Evolutionary conservation across 1,284 basidiomycete genomes (phyloP).

Genomic region (Flammula alnicola): DNA sequence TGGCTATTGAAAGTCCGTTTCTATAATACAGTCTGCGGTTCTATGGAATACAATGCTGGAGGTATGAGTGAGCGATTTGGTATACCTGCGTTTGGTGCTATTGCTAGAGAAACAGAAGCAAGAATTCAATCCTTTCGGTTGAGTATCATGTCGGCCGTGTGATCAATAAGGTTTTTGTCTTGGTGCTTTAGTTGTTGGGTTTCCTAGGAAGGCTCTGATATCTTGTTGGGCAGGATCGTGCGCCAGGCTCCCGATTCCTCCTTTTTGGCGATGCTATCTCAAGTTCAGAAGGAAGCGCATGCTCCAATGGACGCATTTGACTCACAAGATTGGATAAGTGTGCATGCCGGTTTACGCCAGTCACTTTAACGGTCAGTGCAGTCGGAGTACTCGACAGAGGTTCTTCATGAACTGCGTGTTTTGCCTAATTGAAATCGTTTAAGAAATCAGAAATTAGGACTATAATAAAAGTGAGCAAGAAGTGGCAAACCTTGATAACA

Average conservation of each 20-base stretch:
- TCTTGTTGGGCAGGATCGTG: constrained; percentile 79
- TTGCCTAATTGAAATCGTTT: neutral
- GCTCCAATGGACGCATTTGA: constrained; percentile 11
- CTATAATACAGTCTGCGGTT: neutral
- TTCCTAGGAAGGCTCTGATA: constrained; percentile 75
- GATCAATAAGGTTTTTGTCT: constrained; percentile 4
- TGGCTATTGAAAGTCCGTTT: neutral
- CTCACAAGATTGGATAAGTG: constrained; percentile 64
- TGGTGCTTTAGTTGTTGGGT: constrained; percentile 3
- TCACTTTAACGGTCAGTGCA: constrained; percentile 47
- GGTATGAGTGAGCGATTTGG: too few relatives aligned
- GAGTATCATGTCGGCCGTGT: neutral
- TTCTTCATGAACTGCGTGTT: neutral
- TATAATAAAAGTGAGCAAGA: neutral
- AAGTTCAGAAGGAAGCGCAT: neutral
- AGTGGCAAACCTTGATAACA: constrained; percentile 45
- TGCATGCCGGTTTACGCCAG: constrained; percentile 57
- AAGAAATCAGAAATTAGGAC: neutral
- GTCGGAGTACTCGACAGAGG: neutral
- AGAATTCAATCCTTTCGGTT: too few relatives aligned
- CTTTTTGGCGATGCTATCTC: constrained; percentile 70
- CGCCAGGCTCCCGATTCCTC: constrained; percentile 75
- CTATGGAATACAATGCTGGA: too few relatives aligned
- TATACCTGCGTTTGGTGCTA: too few relatives aligned
- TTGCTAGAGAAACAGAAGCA: too few relatives aligned